Evolutionary conservation across 305 asterid genomes (phyloP).

Genomic region (Nicotiana rustica): DNA sequence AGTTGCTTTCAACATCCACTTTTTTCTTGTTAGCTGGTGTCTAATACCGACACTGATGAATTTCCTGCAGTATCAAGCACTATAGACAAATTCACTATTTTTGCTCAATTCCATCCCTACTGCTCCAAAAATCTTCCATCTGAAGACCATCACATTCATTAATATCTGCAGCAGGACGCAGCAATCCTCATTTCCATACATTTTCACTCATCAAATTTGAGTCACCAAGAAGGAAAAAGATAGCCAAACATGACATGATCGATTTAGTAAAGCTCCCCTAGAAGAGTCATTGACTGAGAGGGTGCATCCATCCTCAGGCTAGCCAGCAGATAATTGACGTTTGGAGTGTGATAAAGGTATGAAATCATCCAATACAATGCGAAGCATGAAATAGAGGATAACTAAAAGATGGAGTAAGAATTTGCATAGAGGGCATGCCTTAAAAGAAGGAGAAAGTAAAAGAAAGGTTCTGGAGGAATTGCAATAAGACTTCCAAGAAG

Average conservation of each 20-base stretch:
- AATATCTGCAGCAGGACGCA: not conserved
- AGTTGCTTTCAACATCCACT: not conserved
- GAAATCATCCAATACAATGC: not conserved
- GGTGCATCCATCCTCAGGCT: conserved; percentile 14
- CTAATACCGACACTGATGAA: not conserved
- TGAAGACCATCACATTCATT: not conserved
- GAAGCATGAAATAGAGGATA: not conserved
- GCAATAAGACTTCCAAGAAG: not conserved
- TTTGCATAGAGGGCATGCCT: not conserved
- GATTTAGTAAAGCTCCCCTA: not conserved
- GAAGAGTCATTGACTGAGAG: not conserved
- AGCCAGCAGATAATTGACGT: not conserved
- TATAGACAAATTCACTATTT: conserved; percentile 27
- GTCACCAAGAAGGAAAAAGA: conserved; percentile 16
- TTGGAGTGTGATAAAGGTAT: conserved; percentile 17
- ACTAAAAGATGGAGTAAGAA: not conserved
- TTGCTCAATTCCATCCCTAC: not conserved
- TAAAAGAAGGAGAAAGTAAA: conserved; percentile 29
- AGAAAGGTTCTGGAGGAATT: not conserved
- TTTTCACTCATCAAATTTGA: not conserved
- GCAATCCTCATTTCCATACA: conserved; percentile 14
- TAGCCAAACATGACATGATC: not conserved
- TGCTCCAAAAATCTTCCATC: conserved; percentile 3
- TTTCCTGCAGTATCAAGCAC: not conserved
- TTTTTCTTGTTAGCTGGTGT: not conserved